Evolutionary conservation across 2,329 filamentous ascomycete genomes (phyloP).

Genomic region (Cercospora janseana): DNA sequence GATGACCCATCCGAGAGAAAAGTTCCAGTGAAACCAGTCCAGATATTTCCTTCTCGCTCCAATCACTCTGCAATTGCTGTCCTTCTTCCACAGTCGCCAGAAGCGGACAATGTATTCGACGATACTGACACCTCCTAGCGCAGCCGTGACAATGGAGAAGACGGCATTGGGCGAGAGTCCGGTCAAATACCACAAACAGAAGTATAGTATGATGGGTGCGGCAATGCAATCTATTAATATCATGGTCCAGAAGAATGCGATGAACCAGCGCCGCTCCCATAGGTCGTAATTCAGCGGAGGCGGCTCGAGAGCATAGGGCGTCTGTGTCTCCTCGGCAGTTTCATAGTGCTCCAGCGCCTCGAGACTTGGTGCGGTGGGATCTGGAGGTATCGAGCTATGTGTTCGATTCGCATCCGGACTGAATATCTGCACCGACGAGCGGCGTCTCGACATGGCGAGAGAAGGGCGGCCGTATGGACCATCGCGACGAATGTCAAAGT

Average conservation of each 20-base stretch:
- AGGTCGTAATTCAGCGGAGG: conserved; percentile 58
- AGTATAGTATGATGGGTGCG: conserved; percentile 61
- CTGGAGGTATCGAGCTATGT: conserved; percentile 5
- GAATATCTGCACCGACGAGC: conserved; percentile 21
- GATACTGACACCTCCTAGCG: conserved; percentile 54
- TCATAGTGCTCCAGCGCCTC: conserved; percentile 17
- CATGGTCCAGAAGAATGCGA: conserved; percentile 59
- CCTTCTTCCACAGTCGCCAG: conserved; percentile 51
- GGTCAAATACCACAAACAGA: conserved; percentile 59
- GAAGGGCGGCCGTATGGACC: conserved; percentile 37
- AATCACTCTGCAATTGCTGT: conserved; percentile 54
- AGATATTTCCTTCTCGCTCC: conserved; percentile 47
- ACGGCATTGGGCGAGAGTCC: conserved; percentile 50
- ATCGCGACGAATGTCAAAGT: conserved; percentile 36
- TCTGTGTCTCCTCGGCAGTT: conserved; percentile 16
- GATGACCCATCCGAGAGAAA: conserved; percentile 54
- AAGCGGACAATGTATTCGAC: conserved; percentile 55
- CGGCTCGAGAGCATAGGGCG: conserved; percentile 39
- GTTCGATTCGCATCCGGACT: conserved; percentile 2
- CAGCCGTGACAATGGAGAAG: conserved; percentile 55
- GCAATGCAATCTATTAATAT: conserved; percentile 59
- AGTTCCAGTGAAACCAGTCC: conserved; percentile 60
- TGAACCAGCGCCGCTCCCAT: conserved; percentile 54
- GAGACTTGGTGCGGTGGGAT: conserved; percentile 16
- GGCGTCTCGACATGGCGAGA: conserved; percentile 34